A percentile compares a stretch with the other conserved stretches of the same genome.
Evolutionary conservation across 1,284 basidiomycete genomes (phyloP).

Genomic region (Neolentinus lepideus): DNA sequence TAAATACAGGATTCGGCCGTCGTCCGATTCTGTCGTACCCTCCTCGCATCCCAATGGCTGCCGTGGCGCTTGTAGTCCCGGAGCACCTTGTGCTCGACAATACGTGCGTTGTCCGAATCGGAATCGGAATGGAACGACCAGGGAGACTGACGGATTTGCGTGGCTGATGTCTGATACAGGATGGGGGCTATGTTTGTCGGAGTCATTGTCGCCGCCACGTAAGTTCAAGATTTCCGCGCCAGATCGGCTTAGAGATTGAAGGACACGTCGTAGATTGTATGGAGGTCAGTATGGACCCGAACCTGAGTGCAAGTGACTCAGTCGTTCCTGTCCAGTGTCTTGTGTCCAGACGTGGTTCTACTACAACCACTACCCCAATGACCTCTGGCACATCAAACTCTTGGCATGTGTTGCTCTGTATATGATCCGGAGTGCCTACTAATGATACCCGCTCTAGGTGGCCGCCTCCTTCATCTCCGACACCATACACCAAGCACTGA

Average conservation of each 20-base stretch:
- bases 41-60: no score
- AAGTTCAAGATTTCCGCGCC: background rate
- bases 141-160: background rate
- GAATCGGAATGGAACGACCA: background rate
- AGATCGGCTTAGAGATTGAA: background rate
- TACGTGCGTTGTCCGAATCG: background rate
- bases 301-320: background rate
- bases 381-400: conserved; percentile 41
- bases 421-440: background rate
- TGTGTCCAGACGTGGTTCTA: conserved; percentile 50
- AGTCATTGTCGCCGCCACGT: background rate
- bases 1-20: no score
- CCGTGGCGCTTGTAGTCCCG: no score
- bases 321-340: background rate
- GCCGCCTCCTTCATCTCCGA: conserved; percentile 39
- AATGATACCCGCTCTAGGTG: conserved; percentile 27
- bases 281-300: background rate
- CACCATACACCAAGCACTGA: conserved; percentile 45
- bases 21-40: no score
- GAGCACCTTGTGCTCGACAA: background rate
- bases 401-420: conserved; percentile 25
- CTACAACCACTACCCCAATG: conserved; percentile 42
- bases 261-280: background rate
- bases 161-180: background rate
- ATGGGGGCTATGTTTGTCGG: conserved; percentile 1